Conservation (phyloP, 257 asterid genomes). For the Lycium ferocissimum region DNA sequence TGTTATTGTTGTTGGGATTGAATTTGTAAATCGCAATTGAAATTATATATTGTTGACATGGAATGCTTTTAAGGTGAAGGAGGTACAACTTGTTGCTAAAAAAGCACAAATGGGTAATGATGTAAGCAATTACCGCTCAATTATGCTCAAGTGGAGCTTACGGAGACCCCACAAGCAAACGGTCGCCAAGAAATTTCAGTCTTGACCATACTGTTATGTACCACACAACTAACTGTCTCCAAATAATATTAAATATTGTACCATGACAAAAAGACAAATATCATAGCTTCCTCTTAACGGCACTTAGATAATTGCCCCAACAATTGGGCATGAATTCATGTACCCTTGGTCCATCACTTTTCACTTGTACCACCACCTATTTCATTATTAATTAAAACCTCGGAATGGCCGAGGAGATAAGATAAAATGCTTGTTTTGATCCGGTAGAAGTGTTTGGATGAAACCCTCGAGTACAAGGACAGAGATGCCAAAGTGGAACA, state of each 20-base stretch:
- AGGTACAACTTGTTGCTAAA: background rate
- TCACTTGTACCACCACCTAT: no score
- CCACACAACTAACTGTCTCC: background rate
- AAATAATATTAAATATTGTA: no score
- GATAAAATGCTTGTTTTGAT: no score
- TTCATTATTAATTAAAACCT: no score
- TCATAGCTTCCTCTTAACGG: background rate
- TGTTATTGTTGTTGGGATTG: background rate
- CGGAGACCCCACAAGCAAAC: constrained; percentile 17
- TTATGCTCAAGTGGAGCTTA: background rate
- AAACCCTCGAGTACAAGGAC: no score
- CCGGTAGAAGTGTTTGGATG: no score
- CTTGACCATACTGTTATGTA: background rate
- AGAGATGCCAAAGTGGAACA: no score
- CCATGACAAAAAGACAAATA: background rate
- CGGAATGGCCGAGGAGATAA: no score
- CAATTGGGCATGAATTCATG: background rate
- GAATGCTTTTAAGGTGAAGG: no score
- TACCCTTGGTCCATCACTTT: constrained; percentile 10
- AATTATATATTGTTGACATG: no score
- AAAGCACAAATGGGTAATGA: background rate
- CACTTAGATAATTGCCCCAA: background rate
- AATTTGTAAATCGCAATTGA: background rate
- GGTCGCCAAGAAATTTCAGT: background rate
- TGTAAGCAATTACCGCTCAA: background rate